Conservation (phyloP, 2,329 filamentous ascomycete genomes). For the Lecanicillium sp. region DNA sequence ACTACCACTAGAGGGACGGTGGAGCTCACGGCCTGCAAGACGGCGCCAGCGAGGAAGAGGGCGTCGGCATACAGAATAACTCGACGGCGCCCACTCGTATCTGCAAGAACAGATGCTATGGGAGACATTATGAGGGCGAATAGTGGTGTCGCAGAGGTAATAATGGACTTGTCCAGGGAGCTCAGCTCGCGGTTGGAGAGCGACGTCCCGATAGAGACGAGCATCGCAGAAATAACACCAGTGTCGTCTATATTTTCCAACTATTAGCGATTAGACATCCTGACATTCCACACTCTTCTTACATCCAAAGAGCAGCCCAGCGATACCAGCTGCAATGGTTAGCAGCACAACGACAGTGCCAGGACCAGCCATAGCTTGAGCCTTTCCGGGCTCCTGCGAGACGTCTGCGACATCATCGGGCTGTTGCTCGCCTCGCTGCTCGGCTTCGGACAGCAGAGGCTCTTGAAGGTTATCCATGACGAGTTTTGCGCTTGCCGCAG, state of each 20-base stretch:
- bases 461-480: slow-evolving; percentile 28
- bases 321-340: slow-evolving; percentile 57
- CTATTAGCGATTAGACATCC: no score
- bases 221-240: slow-evolving; percentile 59
- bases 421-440: no score
- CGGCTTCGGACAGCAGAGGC: slow-evolving; percentile 25
- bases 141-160: slow-evolving; percentile 61
- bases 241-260: slow-evolving; percentile 49
- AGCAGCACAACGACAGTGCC: slow-evolving; percentile 51
- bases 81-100: slow-evolving; percentile 50
- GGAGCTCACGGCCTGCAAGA: slow-evolving; percentile 51
- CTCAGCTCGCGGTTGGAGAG: slow-evolving; percentile 49
- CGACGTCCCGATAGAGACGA: slow-evolving; percentile 54
- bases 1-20: slow-evolving; percentile 57
- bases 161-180: slow-evolving; percentile 59
- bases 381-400: slow-evolving; percentile 20
- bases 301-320: slow-evolving; percentile 62
- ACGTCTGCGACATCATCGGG: slow-evolving; percentile 23
- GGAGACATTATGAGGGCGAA: slow-evolving; percentile 58
- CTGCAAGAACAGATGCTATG: slow-evolving; percentile 55
- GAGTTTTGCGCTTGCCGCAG: slow-evolving; percentile 1
- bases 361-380: slow-evolving; percentile 19
- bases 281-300: no score
- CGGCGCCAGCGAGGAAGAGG: slow-evolving; percentile 60
- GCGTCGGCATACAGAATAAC: slow-evolving; percentile 56